These are phyloP conservation scores for Nothomitra cinnamomea DNA, from an alignment of 2,329 filamentous ascomycete genomes.

Conservation along the genomic window DNA sequence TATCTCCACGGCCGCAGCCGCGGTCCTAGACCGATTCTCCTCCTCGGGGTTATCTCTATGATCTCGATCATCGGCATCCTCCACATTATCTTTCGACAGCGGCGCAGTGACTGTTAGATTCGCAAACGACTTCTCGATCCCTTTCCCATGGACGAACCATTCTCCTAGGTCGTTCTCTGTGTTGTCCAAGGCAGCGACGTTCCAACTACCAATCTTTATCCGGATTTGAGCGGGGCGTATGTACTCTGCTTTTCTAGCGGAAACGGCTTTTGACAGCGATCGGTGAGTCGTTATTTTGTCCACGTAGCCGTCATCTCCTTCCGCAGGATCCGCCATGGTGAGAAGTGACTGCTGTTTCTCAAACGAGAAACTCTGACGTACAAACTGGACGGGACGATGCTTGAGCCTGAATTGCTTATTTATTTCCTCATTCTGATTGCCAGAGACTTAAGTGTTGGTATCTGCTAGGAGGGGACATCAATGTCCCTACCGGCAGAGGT, in stretches of 20 bases:
- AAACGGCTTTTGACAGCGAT: slow-evolving; percentile 41
- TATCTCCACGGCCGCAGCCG: slow-evolving; percentile 24
- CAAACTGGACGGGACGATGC: too few species aligned
- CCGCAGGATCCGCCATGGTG: slow-evolving; percentile 9
- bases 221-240: slow-evolving; percentile 55
- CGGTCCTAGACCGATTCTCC: slow-evolving; percentile 23
- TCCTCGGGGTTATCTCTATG: slow-evolving; percentile 25
- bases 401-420: too few species aligned
- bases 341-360: slow-evolving; percentile 5
- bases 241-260: slow-evolving; percentile 63
- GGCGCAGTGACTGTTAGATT: neutral
- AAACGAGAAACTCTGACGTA: too few species aligned
- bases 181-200: slow-evolving; percentile 69
- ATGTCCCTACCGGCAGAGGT: too few species aligned
- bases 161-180: slow-evolving; percentile 74
- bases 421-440: too few species aligned
- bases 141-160: slow-evolving; percentile 74
- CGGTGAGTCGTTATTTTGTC: slow-evolving; percentile 18
- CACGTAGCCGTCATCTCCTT: neutral
- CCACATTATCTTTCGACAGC: neutral
- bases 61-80: slow-evolving; percentile 28
- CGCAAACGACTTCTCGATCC: slow-evolving; percentile 42
- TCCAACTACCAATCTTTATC: slow-evolving; percentile 90
- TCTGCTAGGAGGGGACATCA: too few species aligned
- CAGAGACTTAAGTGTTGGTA: too few species aligned